A percentile compares a stretch with the other conserved stretches of the same genome.
These are phyloP conservation scores for Pseudopithomyces maydicus DNA, from an alignment of 2,329 filamentous ascomycete genomes.

Conservation along the genomic window DNA sequence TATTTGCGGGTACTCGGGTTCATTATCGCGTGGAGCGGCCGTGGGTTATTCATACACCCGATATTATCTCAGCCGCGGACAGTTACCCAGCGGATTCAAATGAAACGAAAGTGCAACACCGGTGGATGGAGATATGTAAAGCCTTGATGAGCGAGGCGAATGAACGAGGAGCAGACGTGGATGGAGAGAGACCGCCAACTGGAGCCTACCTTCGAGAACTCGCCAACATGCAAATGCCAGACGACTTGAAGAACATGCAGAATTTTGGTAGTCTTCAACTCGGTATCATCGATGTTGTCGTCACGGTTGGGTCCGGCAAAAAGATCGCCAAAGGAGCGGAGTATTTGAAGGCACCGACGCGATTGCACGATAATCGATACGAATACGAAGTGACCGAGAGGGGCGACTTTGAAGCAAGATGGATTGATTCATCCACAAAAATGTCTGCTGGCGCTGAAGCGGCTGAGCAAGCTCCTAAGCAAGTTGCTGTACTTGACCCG, in stretches of 20 bases:
- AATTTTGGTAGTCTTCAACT: slow-evolving; percentile 34
- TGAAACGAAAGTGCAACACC: slow-evolving; percentile 9
- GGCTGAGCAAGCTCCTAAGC: background rate
- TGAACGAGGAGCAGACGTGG: slow-evolving; percentile 37
- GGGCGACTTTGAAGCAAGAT: background rate
- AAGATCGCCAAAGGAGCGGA: slow-evolving; percentile 25
- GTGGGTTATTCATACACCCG: slow-evolving; percentile 48
- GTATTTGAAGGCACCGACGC: slow-evolving; percentile 31
- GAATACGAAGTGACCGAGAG: background rate
- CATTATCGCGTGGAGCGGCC: slow-evolving; percentile 50
- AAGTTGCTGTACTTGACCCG: too few species aligned
- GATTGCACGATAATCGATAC: slow-evolving; percentile 28
- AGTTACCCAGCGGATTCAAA: background rate
- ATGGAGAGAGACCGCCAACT: slow-evolving; percentile 39
- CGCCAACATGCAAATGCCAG: slow-evolving; percentile 45
- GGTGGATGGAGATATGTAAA: slow-evolving; percentile 42
- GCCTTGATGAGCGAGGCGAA: slow-evolving; percentile 41
- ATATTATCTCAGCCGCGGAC: background rate
- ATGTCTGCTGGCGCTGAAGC: background rate
- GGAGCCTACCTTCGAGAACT: slow-evolving; percentile 48
- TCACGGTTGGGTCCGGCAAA: slow-evolving; percentile 34
- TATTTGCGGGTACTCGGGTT: slow-evolving; percentile 48
- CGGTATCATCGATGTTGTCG: slow-evolving; percentile 47
- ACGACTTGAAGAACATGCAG: slow-evolving; percentile 36
- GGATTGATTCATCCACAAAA: background rate